Percentiles rank a stretch among this genome's conserved stretches.
Evolutionary conservation across 805 yeast species (phyloP).

Genomic region (Yarrowia osloensis): DNA sequence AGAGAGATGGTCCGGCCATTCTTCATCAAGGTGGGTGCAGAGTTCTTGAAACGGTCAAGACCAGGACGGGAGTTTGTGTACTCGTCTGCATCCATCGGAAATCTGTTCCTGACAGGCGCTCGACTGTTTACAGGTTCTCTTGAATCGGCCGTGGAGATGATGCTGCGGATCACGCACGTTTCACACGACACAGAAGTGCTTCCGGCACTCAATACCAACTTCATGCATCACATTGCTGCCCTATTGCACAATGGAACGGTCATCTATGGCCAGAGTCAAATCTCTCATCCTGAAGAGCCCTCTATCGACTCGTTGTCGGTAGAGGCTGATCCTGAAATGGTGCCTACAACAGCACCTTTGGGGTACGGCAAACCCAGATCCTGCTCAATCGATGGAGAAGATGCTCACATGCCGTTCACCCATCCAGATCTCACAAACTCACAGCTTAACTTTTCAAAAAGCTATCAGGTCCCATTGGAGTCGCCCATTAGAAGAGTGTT

Average conservation of each 20-base stretch:
- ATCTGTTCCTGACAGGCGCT: slow-evolving; percentile 77
- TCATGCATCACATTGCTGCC: slow-evolving; percentile 85
- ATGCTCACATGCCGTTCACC: slow-evolving; percentile 67
- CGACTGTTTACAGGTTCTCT: slow-evolving; percentile 80
- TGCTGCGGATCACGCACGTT: slow-evolving; percentile 63
- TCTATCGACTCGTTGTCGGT: background rate
- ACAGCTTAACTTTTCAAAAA: slow-evolving; percentile 64
- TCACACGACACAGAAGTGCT: slow-evolving; percentile 57
- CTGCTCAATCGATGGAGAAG: slow-evolving; percentile 48
- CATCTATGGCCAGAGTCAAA: slow-evolving; percentile 89
- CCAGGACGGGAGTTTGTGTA: slow-evolving; percentile 64
- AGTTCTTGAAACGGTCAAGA: slow-evolving; percentile 66
- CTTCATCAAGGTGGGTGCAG: slow-evolving; percentile 75
- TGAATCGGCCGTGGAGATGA: slow-evolving; percentile 79
- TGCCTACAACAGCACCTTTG: background rate
- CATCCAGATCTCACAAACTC: slow-evolving; percentile 77
- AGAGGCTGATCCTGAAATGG: slow-evolving; percentile 11
- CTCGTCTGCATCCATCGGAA: slow-evolving; percentile 82
- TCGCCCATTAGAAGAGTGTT: slow-evolving; percentile 73
- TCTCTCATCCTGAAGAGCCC: slow-evolving; percentile 69
- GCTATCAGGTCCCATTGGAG: slow-evolving; percentile 58
- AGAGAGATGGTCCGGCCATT: slow-evolving; percentile 77
- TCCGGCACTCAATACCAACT: slow-evolving; percentile 83
- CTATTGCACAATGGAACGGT: slow-evolving; percentile 64
- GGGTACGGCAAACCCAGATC: background rate